These are phyloP conservation scores for Globisporangium recalcitrans DNA, from an alignment of 352 stramenopile species.

Conservation along the genomic window DNA sequence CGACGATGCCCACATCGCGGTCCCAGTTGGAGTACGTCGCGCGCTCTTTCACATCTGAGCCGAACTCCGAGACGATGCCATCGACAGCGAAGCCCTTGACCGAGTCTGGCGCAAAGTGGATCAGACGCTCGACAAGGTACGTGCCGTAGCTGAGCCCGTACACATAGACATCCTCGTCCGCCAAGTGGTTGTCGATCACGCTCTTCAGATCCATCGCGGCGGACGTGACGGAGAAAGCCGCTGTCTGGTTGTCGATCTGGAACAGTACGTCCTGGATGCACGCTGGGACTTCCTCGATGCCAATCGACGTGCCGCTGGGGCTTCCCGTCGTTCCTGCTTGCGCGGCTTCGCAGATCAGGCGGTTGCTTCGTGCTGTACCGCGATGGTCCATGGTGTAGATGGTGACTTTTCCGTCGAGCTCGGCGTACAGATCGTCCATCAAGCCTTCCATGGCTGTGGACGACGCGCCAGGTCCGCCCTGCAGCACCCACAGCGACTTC, in stretches of 20 bases:
- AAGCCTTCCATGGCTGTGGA: conserved; percentile 65
- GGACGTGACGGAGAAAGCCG: conserved; percentile 67
- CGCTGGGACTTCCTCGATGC: conserved; percentile 46
- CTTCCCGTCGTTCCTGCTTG: conserved; percentile 45
- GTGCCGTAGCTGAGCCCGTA: conserved; percentile 79
- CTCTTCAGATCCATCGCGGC: conserved; percentile 57
- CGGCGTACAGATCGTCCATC: conserved; percentile 49
- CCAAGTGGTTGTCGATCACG: conserved; percentile 40
- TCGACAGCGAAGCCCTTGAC: conserved; percentile 55
- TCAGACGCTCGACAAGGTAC: conserved; percentile 58
- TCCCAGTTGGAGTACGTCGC: conserved; percentile 83
- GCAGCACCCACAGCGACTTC: conserved; percentile 65
- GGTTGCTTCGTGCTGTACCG: conserved; percentile 53
- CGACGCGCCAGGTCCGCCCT: conserved; percentile 62
- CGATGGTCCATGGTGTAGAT: conserved; percentile 71
- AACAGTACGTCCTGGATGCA: conserved; percentile 73
- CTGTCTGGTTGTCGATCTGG: conserved; percentile 67
- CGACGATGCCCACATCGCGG: conserved; percentile 59
- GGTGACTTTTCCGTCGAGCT: conserved; percentile 45
- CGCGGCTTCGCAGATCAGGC: conserved; percentile 47
- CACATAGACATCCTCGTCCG: conserved; percentile 56
- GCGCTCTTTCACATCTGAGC: conserved; percentile 39
- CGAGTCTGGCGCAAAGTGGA: conserved; percentile 42
- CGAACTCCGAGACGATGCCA: conserved; percentile 61
- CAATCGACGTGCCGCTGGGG: conserved; percentile 41